Evolutionary conservation across 2,329 filamentous ascomycete genomes (phyloP).

Genomic region (Aspergillus latus): DNA sequence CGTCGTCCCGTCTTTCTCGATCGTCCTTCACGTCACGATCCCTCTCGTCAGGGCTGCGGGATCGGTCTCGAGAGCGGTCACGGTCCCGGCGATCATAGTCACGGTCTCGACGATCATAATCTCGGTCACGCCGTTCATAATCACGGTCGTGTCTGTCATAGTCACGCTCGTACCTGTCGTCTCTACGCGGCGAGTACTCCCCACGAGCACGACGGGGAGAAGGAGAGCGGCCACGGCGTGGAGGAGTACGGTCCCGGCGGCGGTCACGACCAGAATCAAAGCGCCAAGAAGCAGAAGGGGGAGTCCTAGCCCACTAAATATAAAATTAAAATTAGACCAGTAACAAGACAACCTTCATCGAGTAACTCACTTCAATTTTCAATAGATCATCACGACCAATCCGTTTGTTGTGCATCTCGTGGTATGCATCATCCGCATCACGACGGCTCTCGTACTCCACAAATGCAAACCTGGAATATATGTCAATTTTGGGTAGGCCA

Average conservation of each 20-base stretch:
- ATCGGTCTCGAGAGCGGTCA: conserved; percentile 67
- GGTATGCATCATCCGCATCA: conserved; percentile 97
- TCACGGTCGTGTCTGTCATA: conserved; percentile 70
- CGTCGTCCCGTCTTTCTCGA: conserved; percentile 53
- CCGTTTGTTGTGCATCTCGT: conserved; percentile 99
- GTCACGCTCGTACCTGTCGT: conserved; percentile 79
- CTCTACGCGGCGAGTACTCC: conserved; percentile 84
- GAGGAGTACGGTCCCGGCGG: conserved; percentile 68
- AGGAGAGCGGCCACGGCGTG: conserved; percentile 66
- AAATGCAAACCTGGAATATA: conserved; percentile 76
- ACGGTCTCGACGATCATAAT: conserved; percentile 62
- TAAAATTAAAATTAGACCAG: conserved; percentile 19
- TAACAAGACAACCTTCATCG: not conserved
- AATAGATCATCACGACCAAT: conserved; percentile 91
- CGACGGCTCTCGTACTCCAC: conserved; percentile 98
- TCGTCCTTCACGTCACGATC: conserved; percentile 51
- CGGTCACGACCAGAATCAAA: conserved; percentile 88
- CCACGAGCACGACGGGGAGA: conserved; percentile 58
- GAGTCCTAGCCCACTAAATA: conserved; percentile 90
- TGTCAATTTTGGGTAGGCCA: conserved; percentile 29
- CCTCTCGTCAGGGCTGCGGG: conserved; percentile 66
- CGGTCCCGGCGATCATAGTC: conserved; percentile 52
- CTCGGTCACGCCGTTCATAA: conserved; percentile 68
- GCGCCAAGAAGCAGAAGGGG: conserved; percentile 95
- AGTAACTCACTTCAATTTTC: conserved; percentile 83